Evolutionary conservation across 345 rosid genomes (phyloP).

Genomic region (Rhodamnia argentea): DNA sequence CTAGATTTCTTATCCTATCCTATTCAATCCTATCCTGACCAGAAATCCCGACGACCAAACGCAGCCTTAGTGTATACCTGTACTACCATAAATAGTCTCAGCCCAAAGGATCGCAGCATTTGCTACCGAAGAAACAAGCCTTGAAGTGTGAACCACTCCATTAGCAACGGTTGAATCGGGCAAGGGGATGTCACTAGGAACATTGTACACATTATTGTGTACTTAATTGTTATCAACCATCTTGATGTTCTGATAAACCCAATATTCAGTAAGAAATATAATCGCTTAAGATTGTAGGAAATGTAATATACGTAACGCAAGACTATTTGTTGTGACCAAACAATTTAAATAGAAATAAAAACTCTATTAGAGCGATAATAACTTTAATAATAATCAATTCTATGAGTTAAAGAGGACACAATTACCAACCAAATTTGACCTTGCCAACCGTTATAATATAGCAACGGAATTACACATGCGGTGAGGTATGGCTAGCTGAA

Average conservation of each 20-base stretch:
- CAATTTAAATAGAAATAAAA: no score
- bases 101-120: not conserved
- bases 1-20: no score
- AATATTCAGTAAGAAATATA: no score
- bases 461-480: not conserved
- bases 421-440: not conserved
- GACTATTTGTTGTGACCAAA: no score
- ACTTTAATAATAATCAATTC: not conserved
- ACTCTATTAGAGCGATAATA: not conserved
- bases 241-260: not conserved
- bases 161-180: not conserved
- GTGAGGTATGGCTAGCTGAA: not conserved
- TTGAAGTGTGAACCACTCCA: not conserved
- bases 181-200: not conserved
- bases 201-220: no score
- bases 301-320: not conserved
- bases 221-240: not conserved
- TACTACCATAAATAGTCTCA: not conserved
- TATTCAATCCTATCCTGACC: no score
- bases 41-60: no score
- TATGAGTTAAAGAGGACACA: not conserved
- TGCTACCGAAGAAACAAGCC: not conserved
- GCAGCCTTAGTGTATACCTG: no score
- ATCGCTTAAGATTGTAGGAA: not conserved
- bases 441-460: not conserved